phyloP scores from a whole-genome alignment of 257 asterid genomes.

The Prunella vulgaris region DNA sequence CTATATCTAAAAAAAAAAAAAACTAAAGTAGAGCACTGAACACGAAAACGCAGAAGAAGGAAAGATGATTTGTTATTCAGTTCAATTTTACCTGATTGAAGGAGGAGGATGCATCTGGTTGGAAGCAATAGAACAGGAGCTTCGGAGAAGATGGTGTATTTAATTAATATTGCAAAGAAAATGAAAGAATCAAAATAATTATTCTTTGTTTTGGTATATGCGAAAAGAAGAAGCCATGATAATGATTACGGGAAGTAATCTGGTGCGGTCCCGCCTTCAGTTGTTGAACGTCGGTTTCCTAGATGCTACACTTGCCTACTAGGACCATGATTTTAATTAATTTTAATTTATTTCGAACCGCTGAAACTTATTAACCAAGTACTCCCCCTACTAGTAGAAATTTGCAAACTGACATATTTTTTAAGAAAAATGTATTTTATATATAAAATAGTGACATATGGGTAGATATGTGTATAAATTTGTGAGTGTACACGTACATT shows the following conservation, averaged over 20 bases:
- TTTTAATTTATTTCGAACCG: no score
- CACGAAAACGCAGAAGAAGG: not conserved
- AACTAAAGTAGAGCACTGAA: not conserved
- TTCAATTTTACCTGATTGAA: slow-evolving; percentile 15
- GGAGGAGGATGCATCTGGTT: slow-evolving; percentile 12
- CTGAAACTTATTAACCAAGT: no score
- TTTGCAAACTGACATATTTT: no score
- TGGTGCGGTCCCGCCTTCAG: slow-evolving; percentile 22
- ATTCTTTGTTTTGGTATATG: not conserved
- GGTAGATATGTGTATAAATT: no score
- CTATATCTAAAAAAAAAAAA: not conserved
- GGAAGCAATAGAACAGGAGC: slow-evolving; percentile 30
- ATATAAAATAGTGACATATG: no score
- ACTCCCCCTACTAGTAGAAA: no score
- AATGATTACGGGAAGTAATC: slow-evolving; percentile 5
- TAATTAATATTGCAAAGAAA: not conserved
- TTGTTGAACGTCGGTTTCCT: not conserved
- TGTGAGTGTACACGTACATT: no score
- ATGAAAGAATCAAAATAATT: not conserved
- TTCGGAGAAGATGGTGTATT: not conserved
- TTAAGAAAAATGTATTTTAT: no score
- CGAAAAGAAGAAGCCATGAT: not conserved
- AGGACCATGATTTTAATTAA: no score
- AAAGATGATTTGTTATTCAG: not conserved
- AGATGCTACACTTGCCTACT: no score